Evolutionary conservation across 1,284 basidiomycete species (phyloP).

Genomic region (Ceratobasidium sp.): DNA sequence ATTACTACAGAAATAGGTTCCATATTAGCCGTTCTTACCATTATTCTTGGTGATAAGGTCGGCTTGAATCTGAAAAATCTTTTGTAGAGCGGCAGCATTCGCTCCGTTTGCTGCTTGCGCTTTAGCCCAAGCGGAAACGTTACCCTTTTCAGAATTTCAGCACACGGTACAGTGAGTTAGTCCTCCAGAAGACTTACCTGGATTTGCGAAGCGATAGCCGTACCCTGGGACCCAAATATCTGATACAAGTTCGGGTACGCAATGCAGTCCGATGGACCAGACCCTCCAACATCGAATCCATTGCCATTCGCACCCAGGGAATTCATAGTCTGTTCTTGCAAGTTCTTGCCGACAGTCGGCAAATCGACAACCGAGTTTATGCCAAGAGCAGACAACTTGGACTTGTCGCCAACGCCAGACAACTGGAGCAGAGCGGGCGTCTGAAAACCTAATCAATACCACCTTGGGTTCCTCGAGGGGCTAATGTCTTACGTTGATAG

Average conservation of each 20-base stretch:
- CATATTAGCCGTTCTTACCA: slow-evolving; percentile 48
- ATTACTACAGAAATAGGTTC: background rate
- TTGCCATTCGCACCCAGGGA: slow-evolving; percentile 37
- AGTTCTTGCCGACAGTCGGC: slow-evolving; percentile 36
- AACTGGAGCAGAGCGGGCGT: slow-evolving; percentile 21
- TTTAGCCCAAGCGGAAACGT: slow-evolving; percentile 50
- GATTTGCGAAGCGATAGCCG: slow-evolving; percentile 2
- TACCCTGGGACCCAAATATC: slow-evolving; percentile 44
- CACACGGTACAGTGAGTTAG: slow-evolving; percentile 47
- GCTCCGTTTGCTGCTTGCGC: slow-evolving; percentile 54
- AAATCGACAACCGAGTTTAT: slow-evolving; percentile 25
- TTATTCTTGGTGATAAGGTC: slow-evolving; percentile 57
- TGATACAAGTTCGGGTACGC: slow-evolving; percentile 58
- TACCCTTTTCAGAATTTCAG: slow-evolving; percentile 44
- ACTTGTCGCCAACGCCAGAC: slow-evolving; percentile 32
- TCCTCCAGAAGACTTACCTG: slow-evolving; percentile 44
- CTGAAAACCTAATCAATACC: background rate
- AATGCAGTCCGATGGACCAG: slow-evolving; percentile 55
- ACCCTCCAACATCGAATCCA: slow-evolving; percentile 46
- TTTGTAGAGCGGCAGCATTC: slow-evolving; percentile 52
- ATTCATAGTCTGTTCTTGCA: slow-evolving; percentile 38
- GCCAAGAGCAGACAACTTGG: slow-evolving; percentile 13
- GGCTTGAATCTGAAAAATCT: slow-evolving; percentile 56
- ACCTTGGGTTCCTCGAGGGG: too few species aligned
- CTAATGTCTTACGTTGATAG: background rate